These are phyloP conservation scores for Solanum okadae DNA, from an alignment of 257 asterid genomes.

Conservation along the genomic window DNA sequence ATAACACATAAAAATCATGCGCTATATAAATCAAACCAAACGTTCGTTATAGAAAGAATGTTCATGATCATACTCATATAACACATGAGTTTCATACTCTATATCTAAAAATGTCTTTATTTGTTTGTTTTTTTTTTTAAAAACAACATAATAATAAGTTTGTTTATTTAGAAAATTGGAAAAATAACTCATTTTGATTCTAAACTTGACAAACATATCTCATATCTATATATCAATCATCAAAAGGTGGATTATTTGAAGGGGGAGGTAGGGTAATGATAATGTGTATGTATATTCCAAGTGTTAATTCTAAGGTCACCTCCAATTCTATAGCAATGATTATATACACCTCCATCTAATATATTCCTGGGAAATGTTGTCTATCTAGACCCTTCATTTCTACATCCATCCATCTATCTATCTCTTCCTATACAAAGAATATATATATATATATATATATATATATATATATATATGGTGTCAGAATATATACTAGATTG, in stretches of 20 bases:
- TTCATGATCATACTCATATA: not conserved
- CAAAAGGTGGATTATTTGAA: not conserved
- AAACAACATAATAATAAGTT: not conserved
- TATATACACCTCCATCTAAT: not conserved
- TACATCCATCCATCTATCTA: not conserved
- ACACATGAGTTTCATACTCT: not conserved
- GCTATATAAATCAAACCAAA: not conserved
- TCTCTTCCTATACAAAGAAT: not conserved
- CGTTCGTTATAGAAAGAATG: no score
- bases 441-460: no score
- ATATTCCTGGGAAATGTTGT: slow-evolving; percentile 1
- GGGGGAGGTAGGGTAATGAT: not conserved
- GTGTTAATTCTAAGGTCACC: not conserved
- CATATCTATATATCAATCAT: not conserved
- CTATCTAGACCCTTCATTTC: not conserved
- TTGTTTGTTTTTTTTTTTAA: not conserved
- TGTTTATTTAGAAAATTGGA: not conserved
- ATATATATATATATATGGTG: not conserved
- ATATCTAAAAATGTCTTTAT: not conserved
- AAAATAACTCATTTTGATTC: not conserved
- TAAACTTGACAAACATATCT: not conserved
- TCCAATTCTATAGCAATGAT: not conserved
- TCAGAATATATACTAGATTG: not conserved
- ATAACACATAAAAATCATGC: not conserved
- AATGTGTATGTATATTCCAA: not conserved